phyloP scores from a whole-genome alignment of 805 yeast species.

The Lachancea fermentati region DNA sequence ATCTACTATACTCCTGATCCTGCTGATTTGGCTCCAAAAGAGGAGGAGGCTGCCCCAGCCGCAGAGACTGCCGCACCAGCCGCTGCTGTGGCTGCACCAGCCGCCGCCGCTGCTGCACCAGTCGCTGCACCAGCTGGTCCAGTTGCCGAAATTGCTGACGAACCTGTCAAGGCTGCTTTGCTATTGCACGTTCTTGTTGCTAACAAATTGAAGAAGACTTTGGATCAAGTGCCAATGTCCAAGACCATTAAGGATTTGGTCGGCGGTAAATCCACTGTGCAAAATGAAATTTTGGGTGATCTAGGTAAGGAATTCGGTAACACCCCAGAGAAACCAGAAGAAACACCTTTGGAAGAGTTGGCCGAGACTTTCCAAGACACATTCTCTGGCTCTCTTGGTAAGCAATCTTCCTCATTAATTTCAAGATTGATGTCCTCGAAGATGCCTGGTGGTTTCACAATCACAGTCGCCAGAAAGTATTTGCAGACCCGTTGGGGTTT shows the following conservation, averaged over 20 bases:
- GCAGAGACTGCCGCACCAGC: slow-evolving; percentile 45
- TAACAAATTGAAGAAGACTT: slow-evolving; percentile 86
- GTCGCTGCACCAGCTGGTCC: slow-evolving; percentile 74
- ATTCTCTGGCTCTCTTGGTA: slow-evolving; percentile 85
- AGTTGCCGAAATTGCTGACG: slow-evolving; percentile 80
- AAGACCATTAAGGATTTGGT: slow-evolving; percentile 96
- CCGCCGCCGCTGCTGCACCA: slow-evolving; percentile 54
- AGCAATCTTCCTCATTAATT: slow-evolving; percentile 82
- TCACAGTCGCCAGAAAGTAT: slow-evolving; percentile 87
- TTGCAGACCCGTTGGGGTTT: slow-evolving; percentile 90
- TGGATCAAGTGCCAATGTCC: slow-evolving; percentile 78
- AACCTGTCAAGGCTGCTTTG: slow-evolving; percentile 79
- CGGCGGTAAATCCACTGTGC: slow-evolving; percentile 98
- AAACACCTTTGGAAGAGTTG: slow-evolving; percentile 90
- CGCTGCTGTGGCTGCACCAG: slow-evolving; percentile 50
- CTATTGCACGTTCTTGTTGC: slow-evolving; percentile 88
- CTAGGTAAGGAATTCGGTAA: slow-evolving; percentile 97
- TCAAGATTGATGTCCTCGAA: slow-evolving; percentile 91
- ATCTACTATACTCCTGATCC: slow-evolving; percentile 92
- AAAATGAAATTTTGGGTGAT: slow-evolving; percentile 97
- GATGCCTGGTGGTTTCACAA: slow-evolving; percentile 99
- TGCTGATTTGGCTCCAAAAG: slow-evolving; percentile 34
- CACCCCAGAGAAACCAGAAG: slow-evolving; percentile 99
- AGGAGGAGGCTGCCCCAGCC: slow-evolving; percentile 27
- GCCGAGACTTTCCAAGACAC: slow-evolving; percentile 94